Evolutionary conservation across 306 rosid genomes (phyloP).

Genomic region (Pueraria montana): DNA sequence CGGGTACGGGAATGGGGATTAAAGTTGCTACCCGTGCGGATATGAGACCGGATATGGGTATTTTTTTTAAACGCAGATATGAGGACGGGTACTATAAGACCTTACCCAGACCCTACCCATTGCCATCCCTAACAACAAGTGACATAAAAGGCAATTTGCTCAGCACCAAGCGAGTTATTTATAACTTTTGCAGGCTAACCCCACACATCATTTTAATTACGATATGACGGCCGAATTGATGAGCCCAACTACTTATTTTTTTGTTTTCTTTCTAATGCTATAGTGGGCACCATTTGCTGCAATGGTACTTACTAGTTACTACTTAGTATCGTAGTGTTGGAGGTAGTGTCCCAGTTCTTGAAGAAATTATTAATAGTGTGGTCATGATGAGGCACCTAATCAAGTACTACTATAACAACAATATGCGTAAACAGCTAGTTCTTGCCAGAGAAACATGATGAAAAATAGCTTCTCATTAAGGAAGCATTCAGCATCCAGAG

Average conservation of each 20-base stretch:
- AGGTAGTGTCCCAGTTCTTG: too few species aligned
- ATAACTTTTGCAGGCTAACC: not conserved
- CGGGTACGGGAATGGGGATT: too few species aligned
- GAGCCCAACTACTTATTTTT: not conserved
- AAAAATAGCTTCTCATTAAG: conserved; percentile 26
- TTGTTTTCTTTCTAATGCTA: conserved; percentile 23
- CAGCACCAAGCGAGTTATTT: not conserved
- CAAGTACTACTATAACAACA: not conserved
- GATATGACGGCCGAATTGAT: conserved; percentile 3
- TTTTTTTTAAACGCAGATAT: too few species aligned
- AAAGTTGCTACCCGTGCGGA: too few species aligned
- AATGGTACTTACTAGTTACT: not conserved
- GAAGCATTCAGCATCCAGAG: conserved; percentile 39
- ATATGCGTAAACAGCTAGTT: conserved; percentile 2
- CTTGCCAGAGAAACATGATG: conserved; percentile 7
- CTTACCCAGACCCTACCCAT: too few species aligned
- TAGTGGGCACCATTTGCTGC: conserved; percentile 22
- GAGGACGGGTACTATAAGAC: too few species aligned
- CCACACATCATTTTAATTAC: conserved; percentile 11
- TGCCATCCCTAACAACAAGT: too few species aligned
- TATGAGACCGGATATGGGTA: too few species aligned
- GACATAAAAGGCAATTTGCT: not conserved
- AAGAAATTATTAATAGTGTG: not conserved
- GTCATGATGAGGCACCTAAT: conserved; percentile 12
- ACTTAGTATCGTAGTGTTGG: not conserved